Base-by-base conservation (phyloP, 768 basidiomycete genomes). In the Tephrocybe sp. region DNA sequence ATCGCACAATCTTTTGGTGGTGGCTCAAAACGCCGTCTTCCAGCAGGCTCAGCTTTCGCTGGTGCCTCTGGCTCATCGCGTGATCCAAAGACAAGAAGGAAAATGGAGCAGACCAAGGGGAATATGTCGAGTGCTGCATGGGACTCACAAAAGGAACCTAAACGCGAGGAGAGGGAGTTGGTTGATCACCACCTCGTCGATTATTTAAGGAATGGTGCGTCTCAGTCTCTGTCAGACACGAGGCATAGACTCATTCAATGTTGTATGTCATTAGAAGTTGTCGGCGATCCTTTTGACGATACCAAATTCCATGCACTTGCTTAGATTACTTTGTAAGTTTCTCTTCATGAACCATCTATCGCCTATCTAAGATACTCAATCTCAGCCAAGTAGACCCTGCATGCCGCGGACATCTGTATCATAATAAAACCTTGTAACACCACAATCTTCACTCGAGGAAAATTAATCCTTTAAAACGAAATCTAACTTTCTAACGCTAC, bases 271-370 rank as follows among this genome's bases (percentile, higher is more conserved):
- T 26, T 58, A 80, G 79, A 81, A 59, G 74, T n/a, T n/a, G n/a
- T 81, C 34, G 79, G 79, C 17, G 80, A 82, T 67, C 80, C 80
- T 26, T 80, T 82, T 62, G 62, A 70, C 38, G 77, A 80, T 17
- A 54, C 61, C 48, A 51, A 45, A 22, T 54, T 64, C 35, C 69
- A 70, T 49, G 54, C 60, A 41, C 51, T 47, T 17, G 57, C 53
- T 51, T 54, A 60, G 53, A 26, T 26, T 26, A 26, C 3, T 26
- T 7, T 26, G 26, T 26, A 7, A 26, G 26, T 26, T 26, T 7
- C 4, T 7, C 7, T 26, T 26, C 7, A 7, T 26, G 26, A 26
- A 26, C 4, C 7, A 7, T 4, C n/a, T 3, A 26, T 7, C 26
- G 26, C 26, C n/a, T n/a, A 26, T 26, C 26, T 26, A 26, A 26